A percentile compares a stretch with the other conserved stretches of the same genome.
Evolutionary conservation across 2,329 filamentous ascomycete genomes (phyloP).

Genomic region (Fusarium verrucosum): DNA sequence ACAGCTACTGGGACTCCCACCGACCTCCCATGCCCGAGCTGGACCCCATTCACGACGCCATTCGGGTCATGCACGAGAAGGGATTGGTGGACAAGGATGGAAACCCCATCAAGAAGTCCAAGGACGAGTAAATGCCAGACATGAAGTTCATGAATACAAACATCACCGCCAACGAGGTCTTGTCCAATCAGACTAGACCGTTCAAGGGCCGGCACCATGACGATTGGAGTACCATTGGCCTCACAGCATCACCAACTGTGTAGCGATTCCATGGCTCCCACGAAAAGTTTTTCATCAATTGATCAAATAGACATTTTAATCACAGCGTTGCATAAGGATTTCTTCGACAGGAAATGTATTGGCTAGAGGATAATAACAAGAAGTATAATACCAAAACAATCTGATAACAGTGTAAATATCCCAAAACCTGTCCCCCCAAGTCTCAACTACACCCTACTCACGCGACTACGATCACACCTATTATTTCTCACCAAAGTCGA

Average conservation of each 20-base stretch:
- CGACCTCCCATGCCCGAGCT: slow-evolving; percentile 54
- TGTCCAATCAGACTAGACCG: slow-evolving; percentile 12
- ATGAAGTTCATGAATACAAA: background rate
- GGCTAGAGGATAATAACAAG: slow-evolving; percentile 45
- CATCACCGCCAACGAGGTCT: background rate
- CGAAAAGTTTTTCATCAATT: slow-evolving; percentile 26
- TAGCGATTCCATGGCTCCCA: slow-evolving; percentile 22
- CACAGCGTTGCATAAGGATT: slow-evolving; percentile 26
- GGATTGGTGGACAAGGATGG: slow-evolving; percentile 56
- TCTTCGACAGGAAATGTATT: slow-evolving; percentile 44
- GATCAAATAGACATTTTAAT: slow-evolving; percentile 36
- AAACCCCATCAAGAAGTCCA: slow-evolving; percentile 49
- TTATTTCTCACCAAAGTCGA: background rate
- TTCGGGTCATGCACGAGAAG: slow-evolving; percentile 56
- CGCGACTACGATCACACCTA: background rate
- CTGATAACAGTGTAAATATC: slow-evolving; percentile 41
- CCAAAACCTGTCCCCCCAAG: slow-evolving; percentile 45
- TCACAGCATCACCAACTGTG: slow-evolving; percentile 9
- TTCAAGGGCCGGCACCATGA: slow-evolving; percentile 36
- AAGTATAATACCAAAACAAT: slow-evolving; percentile 44
- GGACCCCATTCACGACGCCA: slow-evolving; percentile 56
- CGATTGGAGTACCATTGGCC: slow-evolving; percentile 12
- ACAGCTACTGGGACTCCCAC: slow-evolving; percentile 57
- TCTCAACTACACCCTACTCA: slow-evolving; percentile 1
- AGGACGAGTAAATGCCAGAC: slow-evolving; percentile 39